These are phyloP conservation scores for Boehmeria nivea DNA, from an alignment of 306 rosid genomes.

Conservation along the genomic window DNA sequence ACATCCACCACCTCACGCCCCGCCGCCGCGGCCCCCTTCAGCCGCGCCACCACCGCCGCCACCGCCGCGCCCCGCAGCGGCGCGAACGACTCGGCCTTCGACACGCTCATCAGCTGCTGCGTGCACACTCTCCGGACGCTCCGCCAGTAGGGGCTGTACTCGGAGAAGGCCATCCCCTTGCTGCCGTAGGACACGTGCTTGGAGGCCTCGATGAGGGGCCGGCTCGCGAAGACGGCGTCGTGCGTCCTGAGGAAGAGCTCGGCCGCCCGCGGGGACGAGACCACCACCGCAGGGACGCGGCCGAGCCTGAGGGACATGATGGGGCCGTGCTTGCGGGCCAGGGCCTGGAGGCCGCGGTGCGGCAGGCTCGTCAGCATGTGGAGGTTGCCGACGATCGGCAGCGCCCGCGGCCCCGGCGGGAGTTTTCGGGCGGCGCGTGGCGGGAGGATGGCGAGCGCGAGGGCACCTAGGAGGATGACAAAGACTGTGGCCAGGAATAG, in stretches of 20 bases:
- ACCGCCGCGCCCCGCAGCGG: background rate
- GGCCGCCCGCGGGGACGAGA: background rate
- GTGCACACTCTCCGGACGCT: conserved; percentile 22
- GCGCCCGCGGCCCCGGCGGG: background rate
- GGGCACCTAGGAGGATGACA: too few species aligned
- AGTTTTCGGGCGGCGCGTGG: conserved; percentile 4
- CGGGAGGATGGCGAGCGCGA: background rate
- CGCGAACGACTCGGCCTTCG: conserved; percentile 2
- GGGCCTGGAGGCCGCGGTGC: conserved; percentile 22
- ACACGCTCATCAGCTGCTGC: conserved; percentile 15
- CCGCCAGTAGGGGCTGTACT: conserved; percentile 31
- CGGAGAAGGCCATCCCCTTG: conserved; percentile 13
- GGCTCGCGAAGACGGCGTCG: conserved; percentile 3
- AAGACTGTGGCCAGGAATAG: too few species aligned
- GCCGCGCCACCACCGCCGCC: background rate
- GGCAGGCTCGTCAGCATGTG: background rate
- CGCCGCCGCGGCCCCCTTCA: conserved; percentile 6
- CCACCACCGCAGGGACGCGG: conserved; percentile 26
- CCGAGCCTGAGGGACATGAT: conserved; percentile 38
- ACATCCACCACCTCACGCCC: conserved; percentile 23
- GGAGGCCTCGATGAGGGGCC: conserved; percentile 1
- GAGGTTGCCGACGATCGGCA: conserved; percentile 7
- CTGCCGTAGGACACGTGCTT: conserved; percentile 17
- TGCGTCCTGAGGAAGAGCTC: conserved; percentile 4
- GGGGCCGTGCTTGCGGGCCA: conserved; percentile 38